Evolutionary conservation across 257 asterid species (phyloP).

Genomic region (Vinca minor): DNA sequence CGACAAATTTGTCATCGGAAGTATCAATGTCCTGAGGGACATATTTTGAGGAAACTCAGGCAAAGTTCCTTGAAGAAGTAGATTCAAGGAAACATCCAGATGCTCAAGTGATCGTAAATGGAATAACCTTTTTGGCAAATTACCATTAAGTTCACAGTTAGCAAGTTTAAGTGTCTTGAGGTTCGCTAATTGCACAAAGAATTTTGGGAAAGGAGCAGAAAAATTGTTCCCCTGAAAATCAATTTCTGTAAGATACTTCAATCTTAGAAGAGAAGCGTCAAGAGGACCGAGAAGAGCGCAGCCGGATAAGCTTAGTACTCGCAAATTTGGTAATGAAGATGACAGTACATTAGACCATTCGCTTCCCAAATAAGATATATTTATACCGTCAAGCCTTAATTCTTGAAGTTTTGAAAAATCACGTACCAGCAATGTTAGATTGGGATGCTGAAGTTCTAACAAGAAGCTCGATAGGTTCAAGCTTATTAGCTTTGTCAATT

Average conservation of each 20-base stretch:
- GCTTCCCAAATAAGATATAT: constrained; percentile 6
- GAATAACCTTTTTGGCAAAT: constrained; percentile 15
- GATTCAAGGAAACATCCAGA: constrained; percentile 8
- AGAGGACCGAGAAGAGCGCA: constrained; percentile 11
- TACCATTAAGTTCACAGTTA: constrained; percentile 22
- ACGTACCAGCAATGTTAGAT: not conserved
- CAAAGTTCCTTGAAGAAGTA: constrained; percentile 30
- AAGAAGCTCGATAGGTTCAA: constrained; percentile 23
- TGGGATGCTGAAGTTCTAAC: constrained; percentile 1
- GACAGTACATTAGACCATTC: constrained; percentile 8
- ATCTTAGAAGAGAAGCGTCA: constrained; percentile 12
- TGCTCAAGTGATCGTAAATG: constrained; percentile 11
- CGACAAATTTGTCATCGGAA: not conserved
- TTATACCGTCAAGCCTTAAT: constrained; percentile 1
- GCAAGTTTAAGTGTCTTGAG: constrained; percentile 15
- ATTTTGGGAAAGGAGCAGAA: constrained; percentile 14
- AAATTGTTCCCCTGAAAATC: constrained; percentile 24
- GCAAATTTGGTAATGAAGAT: constrained; percentile 3
- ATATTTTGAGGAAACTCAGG: constrained; percentile 20
- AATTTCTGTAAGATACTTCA: constrained; percentile 33
- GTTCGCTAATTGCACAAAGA: constrained; percentile 20
- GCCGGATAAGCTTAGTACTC: constrained; percentile 1
- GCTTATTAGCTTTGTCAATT: constrained; percentile 27
- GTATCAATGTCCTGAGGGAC: constrained; percentile 18
- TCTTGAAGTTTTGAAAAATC: not conserved